Evolutionary conservation across 352 stramenopile species (phyloP).

Genomic region (Peronospora tabacina): DNA sequence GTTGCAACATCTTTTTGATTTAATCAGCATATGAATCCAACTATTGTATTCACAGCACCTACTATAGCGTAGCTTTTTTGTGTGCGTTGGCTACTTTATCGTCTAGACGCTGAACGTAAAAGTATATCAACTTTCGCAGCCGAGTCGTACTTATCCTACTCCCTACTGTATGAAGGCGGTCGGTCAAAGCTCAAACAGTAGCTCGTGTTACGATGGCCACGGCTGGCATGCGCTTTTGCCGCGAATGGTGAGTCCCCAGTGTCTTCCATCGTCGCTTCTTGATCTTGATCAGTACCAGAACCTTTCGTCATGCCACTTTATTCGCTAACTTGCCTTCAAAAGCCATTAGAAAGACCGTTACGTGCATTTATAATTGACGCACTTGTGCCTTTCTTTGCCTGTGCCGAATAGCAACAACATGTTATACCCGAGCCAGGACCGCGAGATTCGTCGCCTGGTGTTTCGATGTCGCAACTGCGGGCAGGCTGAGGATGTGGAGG

Average conservation of each 20-base stretch:
- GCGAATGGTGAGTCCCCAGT: conserved; percentile 60
- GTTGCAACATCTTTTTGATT: too few species aligned
- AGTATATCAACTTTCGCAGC: background rate
- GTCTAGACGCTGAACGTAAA: background rate
- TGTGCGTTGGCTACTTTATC: background rate
- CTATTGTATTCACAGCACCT: too few species aligned
- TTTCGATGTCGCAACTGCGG: conserved; percentile 85
- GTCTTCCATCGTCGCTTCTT: background rate
- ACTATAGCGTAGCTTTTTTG: too few species aligned
- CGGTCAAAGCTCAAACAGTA: conserved; percentile 10
- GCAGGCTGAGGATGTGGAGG: conserved; percentile 78
- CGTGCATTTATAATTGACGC: conserved; percentile 3
- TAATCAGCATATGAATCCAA: too few species aligned
- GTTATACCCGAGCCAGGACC: conserved; percentile 86
- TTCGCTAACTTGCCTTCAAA: background rate
- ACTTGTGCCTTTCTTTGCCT: background rate
- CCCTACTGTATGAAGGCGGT: background rate
- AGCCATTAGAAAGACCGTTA: background rate
- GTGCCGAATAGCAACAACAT: conserved; percentile 79
- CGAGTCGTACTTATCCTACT: background rate
- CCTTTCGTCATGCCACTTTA: background rate
- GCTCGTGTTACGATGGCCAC: conserved; percentile 43
- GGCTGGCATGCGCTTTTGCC: conserved; percentile 84
- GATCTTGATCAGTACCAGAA: background rate
- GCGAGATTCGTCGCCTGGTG: conserved; percentile 73